A percentile compares a stretch with the other conserved stretches of the same genome.
Evolutionary conservation across 1,139 yeast species (phyloP).

Genomic region (Yamadazyma trypodendri): DNA sequence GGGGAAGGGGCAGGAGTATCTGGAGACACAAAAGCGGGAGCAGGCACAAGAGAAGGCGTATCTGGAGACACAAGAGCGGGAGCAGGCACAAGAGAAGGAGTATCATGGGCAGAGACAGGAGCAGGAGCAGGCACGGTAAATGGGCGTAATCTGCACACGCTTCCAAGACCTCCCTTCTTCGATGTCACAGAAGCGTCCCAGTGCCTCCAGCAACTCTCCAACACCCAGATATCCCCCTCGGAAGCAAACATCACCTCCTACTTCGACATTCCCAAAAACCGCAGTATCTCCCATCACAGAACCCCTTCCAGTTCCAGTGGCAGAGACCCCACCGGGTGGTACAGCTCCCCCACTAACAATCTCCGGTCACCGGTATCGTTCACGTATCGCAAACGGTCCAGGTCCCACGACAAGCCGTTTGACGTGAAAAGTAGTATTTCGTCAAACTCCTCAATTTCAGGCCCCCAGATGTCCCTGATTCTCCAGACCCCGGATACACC

Average conservation of each 20-base stretch:
- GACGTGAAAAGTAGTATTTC: conserved; percentile 1
- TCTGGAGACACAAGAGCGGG: too few species aligned
- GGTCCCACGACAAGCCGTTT: conserved; percentile 8
- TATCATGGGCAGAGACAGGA: neutral
- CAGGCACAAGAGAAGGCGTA: too few species aligned
- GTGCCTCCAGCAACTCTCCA: conserved; percentile 1
- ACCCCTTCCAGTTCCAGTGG: neutral
- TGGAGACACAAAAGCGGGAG: too few species aligned
- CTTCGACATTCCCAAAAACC: conserved; percentile 2
- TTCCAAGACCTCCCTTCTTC: neutral
- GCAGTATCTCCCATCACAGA: too few species aligned
- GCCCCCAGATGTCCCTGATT: neutral
- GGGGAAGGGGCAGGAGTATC: too few species aligned
- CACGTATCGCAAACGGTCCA: conserved; percentile 1
- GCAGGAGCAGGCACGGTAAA: too few species aligned
- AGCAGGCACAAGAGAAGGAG: too few species aligned
- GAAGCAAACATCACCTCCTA: neutral
- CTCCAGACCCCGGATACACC: neutral
- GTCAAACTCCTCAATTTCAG: neutral
- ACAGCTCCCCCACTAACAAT: too few species aligned
- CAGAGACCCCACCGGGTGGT: neutral
- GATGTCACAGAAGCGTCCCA: neutral
- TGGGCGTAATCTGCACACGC: too few species aligned
- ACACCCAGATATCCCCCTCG: neutral
- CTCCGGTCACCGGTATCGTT: conserved; percentile 1